Evolutionary conservation across 2,329 filamentous ascomycete species (phyloP), one percentile per base, ranked within the genome.

Genomic region (Colletotrichum somersetense): DNA sequence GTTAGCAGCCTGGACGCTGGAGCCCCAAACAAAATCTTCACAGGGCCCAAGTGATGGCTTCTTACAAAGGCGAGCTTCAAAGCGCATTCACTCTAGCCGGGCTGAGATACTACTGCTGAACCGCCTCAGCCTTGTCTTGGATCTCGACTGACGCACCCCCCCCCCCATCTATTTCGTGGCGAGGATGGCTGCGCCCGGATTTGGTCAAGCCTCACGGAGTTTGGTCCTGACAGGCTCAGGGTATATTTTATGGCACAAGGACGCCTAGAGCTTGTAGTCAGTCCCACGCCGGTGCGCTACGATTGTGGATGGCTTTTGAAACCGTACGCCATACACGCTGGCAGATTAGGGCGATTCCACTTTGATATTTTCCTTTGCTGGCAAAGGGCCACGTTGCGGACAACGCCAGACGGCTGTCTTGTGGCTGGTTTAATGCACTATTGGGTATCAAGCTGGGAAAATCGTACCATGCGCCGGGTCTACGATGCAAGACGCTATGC

Each of bases 41-140:
- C 70, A 56, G 70, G 67, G 62, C 42, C 66, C 40, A 61, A 66
- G 56, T 58, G 53, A 52, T 69, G 48, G 44, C 40, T 42, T 33
- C 68, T 42, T 20, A 50, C 63, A 11, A 46, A 50, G 42, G 42
- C 55, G 52, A 50, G 57, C 67, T 52, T 50, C 48, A 57, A 67
- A 52, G 69, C 58, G 57, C 16, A 20, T 6, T 7, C 44, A 46
- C 66, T 38, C 26, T 62, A 62, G 68, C 50, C 52, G 30, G 57
- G 35, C 64, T 26, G 42, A 48, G 35, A 50, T 46, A 8, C 20
- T 42, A 38, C 33, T 68, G 64, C 18, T 71, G 20, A 40, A 56
- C 58, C 65, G 23, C 57, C 50, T 50, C 44, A 33, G 52, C 26
- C 65, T 46, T 72, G 70, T 72, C 70, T 70, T 70, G 55, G 57